Base-by-base conservation (phyloP, 495 filamentous ascomycete genomes). In the Penicillium paradoxum region DNA sequence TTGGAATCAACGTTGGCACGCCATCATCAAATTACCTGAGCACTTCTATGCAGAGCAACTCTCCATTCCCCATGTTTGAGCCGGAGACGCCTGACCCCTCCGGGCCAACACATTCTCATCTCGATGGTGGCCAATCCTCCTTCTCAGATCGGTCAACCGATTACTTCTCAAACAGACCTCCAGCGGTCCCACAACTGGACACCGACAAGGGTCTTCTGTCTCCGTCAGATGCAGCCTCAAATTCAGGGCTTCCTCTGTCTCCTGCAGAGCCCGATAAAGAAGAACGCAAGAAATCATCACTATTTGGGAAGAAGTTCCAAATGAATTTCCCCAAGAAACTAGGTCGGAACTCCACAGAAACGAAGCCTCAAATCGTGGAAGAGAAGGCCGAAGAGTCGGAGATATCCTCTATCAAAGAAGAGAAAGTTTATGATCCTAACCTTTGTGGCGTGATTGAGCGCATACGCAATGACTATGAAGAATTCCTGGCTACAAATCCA, bases 321-420 rank as follows among this genome's bases (percentile, higher is more conserved):
- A 89, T 91, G 82, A 83, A 84, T 30, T 90, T 90, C 71, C 84
- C 87, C 61, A 95, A 92, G 75, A 96, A 91, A 56, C 73, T 96
- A 5, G 83, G 83, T 10, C 83, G 88, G 22, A 77, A 82, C n/a
- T 90, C 89, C 3, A 80, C 79, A 0, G 87, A 88, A 41, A 83
- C 83, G 47, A 96, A 95, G 68, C 87, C 88, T 0, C 79, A 80
- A 25, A 78, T 84, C 0, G 66, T 57, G 29, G 91, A 96, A 58
- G 91, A 96, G 58, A 90, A 91, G 63, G 79, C 83, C 21, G 90
- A 91, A 49, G 90, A 89, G 55, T 91, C 90, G 34, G 84, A 86
- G 51, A 73, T 72, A 27, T 80, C 81, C 3, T 79, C 77, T 13
- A 70, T 79, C 32, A 84, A 81, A 39, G 79, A 84, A 55, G 90